Base-by-base conservation (phyloP, 495 filamentous ascomycete species). In the Tetracladium marchalianum region DNA sequence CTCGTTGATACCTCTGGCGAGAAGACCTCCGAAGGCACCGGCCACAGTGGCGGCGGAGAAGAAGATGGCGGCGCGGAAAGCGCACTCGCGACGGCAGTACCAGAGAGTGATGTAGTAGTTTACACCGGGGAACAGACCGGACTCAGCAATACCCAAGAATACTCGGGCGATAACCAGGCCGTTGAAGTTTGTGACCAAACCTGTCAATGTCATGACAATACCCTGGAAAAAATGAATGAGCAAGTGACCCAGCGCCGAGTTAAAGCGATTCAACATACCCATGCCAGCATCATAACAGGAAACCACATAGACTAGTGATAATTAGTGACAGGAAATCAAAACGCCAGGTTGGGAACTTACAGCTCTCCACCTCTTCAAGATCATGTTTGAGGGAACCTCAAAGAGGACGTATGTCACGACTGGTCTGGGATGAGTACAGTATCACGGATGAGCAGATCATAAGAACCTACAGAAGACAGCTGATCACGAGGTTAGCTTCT, bases 381-480 rank as follows among this genome's bases (percentile, higher is more conserved):
- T 56, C 13, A 90, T 63, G 56, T 90, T 90, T 48, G 70, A 78
- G 4, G 84, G 84, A 16, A 81, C 65, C 52, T 84, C 77, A 40
- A 81, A 72, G 4, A 80, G 58, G 41, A 78, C 75, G 24, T 54
- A 50, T 35, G 22, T 27, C 3, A 27, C 22, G 22, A 27, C 22
- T 27, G 7, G 3, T 27, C 22, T 3, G 7, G 22, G 7, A 27
- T 27, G 22, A 27, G 22, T 27, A 27, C 22, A 27, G 22, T 27
- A 27, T 27, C 22, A 27, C 3, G 7, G 22, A 27, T 27, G 22
- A n/a, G n/a, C n/a, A n/a, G 22, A 27, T 7, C 22, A 27, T n/a
- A 27, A 27, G 7, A 27, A 27, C 22, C 22, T 27, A 27, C 22
- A 27, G 22, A 27, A 27, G 22, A 27, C 22, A 27, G 3, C 22